These are phyloP conservation scores for Lactarius tabidus DNA, from an alignment of 768 basidiomycete genomes.

Conservation along the genomic window DNA sequence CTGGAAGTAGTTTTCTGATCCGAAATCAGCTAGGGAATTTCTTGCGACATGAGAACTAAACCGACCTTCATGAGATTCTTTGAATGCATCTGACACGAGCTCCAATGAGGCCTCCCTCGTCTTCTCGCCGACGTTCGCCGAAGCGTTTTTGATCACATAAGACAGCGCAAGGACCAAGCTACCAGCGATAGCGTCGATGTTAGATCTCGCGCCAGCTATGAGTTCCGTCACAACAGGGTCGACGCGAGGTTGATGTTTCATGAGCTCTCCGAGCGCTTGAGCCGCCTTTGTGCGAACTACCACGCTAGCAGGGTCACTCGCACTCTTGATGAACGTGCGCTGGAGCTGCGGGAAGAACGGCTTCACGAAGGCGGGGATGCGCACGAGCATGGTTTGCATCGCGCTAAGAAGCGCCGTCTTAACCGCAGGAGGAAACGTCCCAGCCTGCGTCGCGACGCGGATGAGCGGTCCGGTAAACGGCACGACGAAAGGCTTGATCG, in stretches of 20 bases:
- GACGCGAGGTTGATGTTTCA: slow-evolving; percentile 85
- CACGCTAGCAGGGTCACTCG: slow-evolving; percentile 71
- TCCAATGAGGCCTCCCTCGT: slow-evolving; percentile 70
- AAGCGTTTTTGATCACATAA: slow-evolving; percentile 65
- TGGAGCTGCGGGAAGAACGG: slow-evolving; percentile 99
- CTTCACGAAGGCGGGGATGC: slow-evolving; percentile 85
- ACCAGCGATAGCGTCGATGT: slow-evolving; percentile 65
- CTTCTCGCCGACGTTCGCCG: slow-evolving; percentile 71
- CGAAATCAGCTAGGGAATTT: neutral
- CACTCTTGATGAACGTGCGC: slow-evolving; percentile 92
- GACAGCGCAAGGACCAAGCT: slow-evolving; percentile 77
- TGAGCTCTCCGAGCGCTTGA: slow-evolving; percentile 80
- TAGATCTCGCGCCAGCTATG: slow-evolving; percentile 52
- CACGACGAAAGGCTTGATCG: slow-evolving; percentile 94
- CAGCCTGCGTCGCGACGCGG: slow-evolving; percentile 86
- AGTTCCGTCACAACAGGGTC: slow-evolving; percentile 95
- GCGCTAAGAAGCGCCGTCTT: slow-evolving; percentile 89
- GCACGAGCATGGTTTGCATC: slow-evolving; percentile 77
- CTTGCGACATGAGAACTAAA: neutral
- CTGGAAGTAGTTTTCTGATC: slow-evolving; percentile 62
- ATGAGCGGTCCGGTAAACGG: slow-evolving; percentile 95
- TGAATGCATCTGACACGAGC: slow-evolving; percentile 74
- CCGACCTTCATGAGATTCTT: slow-evolving; percentile 63
- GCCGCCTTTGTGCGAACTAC: slow-evolving; percentile 81
- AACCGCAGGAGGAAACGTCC: slow-evolving; percentile 87